A percentile compares a stretch with the other conserved stretches of the same genome.
Evolutionary conservation across 768 basidiomycete species (phyloP).

Genomic region (Dioszegia hungarica): DNA sequence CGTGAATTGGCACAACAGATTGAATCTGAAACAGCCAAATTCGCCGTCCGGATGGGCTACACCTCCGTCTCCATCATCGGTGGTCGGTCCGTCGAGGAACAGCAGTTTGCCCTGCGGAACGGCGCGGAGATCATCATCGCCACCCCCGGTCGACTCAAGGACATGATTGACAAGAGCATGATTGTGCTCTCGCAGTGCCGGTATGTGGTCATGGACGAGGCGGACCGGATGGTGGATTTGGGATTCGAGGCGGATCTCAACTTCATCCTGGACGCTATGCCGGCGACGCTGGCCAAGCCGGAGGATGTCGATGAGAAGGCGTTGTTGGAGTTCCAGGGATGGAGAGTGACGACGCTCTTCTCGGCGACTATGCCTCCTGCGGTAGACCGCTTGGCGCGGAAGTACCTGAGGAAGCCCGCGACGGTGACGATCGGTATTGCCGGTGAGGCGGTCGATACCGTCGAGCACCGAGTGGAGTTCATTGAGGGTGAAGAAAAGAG

Average conservation of each 20-base stretch:
- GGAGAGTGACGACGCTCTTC: conserved; percentile 84
- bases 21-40: conserved; percentile 84
- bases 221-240: conserved; percentile 96
- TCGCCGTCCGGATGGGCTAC: conserved; percentile 82
- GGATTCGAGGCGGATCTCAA: conserved; percentile 93
- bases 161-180: conserved; percentile 92
- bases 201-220: conserved; percentile 99
- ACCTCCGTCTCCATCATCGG: conserved; percentile 97
- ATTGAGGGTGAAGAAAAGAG: conserved; percentile 92
- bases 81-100: conserved; percentile 93
- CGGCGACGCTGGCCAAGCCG: conserved; percentile 78
- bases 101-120: conserved; percentile 94
- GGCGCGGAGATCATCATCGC: conserved; percentile 99
- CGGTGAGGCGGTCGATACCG: conserved; percentile 94
- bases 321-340: conserved; percentile 48
- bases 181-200: conserved; percentile 94
- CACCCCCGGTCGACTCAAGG: conserved; percentile 95
- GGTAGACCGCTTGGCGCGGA: conserved; percentile 65
- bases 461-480: conserved; percentile 94
- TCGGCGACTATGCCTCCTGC: conserved; percentile 58
- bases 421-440: conserved; percentile 97
- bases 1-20: conserved; percentile 98
- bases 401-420: conserved; percentile 88
- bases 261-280: conserved; percentile 89
- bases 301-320: conserved; percentile 71